These are phyloP conservation scores for Xerocomus cyaneibrunnescens DNA, from an alignment of 1,284 basidiomycete genomes.

Conservation along the genomic window DNA sequence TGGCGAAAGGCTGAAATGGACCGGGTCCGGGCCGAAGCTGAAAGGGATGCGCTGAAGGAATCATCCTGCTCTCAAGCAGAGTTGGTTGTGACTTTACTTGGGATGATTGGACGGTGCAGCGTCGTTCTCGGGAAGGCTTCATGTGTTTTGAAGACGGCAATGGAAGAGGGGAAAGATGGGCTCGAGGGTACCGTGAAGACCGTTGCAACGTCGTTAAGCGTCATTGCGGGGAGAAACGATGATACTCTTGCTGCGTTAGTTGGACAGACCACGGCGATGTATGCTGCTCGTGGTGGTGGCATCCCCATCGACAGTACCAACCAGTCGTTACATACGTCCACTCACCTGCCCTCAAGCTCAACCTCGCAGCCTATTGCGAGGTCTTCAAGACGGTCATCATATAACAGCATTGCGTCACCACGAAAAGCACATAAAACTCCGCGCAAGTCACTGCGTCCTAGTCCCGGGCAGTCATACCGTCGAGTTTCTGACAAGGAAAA, in stretches of 20 bases:
- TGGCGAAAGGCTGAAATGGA: conserved; percentile 74
- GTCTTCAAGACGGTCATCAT: conserved; percentile 48
- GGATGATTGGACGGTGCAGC: conserved; percentile 79
- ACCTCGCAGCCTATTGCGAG: conserved; percentile 44
- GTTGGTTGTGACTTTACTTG: conserved; percentile 67
- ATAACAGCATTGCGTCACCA: conserved; percentile 46
- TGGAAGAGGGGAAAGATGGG: conserved; percentile 44
- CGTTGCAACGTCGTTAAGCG: conserved; percentile 51
- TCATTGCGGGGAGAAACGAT: conserved; percentile 66
- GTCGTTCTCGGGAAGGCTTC: conserved; percentile 71
- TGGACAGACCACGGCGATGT: conserved; percentile 61
- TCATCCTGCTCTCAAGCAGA: conserved; percentile 67
- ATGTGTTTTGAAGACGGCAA: conserved; percentile 47
- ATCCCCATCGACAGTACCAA: conserved; percentile 41
- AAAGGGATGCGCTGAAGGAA: conserved; percentile 65
- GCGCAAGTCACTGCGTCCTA: conserved; percentile 68
- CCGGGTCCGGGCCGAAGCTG: conserved; percentile 64
- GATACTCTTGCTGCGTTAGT: conserved; percentile 62
- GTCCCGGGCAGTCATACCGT: conserved; percentile 59
- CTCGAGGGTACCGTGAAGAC: conserved; percentile 42
- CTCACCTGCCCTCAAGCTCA: conserved; percentile 45
- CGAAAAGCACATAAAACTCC: conserved; percentile 55
- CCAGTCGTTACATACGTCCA: conserved; percentile 39
- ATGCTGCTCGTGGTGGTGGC: conserved; percentile 40
- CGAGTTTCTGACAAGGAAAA: conserved; percentile 63